Conservation (phyloP, 371 early-diverging fungal genomes). For the Mortierella polycephala region DNA sequence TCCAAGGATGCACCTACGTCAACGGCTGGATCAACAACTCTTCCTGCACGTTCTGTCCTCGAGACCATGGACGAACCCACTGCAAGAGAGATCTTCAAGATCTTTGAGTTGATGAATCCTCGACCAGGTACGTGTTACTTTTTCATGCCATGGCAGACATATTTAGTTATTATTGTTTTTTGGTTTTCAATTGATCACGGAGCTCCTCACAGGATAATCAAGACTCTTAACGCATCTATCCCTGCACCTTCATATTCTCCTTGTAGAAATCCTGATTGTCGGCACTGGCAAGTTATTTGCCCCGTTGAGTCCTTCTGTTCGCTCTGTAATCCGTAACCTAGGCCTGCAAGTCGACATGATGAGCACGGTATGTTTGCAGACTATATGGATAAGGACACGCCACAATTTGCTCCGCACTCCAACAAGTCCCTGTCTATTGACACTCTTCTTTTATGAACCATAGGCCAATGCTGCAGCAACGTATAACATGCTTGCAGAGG, state of each 20-base stretch:
- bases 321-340: slow-evolving; percentile 60
- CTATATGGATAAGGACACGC: no score
- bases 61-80: slow-evolving; percentile 49
- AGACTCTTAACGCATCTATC: neutral
- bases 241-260: neutral
- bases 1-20: slow-evolving; percentile 2
- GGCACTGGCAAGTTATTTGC: slow-evolving; percentile 67
- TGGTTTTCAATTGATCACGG: neutral
- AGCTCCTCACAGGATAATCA: neutral
- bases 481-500: slow-evolving; percentile 71
- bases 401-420: neutral
- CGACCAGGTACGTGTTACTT: slow-evolving; percentile 38
- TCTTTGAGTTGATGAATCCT: slow-evolving; percentile 53
- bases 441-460: neutral
- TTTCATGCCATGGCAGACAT: neutral
- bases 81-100: slow-evolving; percentile 49
- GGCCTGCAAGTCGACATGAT: slow-evolving; percentile 74
- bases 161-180: neutral
- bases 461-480: slow-evolving; percentile 74
- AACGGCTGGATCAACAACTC: neutral
- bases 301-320: slow-evolving; percentile 63
- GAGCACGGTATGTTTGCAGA: slow-evolving; percentile 62
- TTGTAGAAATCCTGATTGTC: slow-evolving; percentile 63
- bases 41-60: slow-evolving; percentile 29
- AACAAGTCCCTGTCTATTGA: neutral